Base-by-base conservation (phyloP, 1,284 basidiomycete species). In the Amylostereum chailletii region DNA sequence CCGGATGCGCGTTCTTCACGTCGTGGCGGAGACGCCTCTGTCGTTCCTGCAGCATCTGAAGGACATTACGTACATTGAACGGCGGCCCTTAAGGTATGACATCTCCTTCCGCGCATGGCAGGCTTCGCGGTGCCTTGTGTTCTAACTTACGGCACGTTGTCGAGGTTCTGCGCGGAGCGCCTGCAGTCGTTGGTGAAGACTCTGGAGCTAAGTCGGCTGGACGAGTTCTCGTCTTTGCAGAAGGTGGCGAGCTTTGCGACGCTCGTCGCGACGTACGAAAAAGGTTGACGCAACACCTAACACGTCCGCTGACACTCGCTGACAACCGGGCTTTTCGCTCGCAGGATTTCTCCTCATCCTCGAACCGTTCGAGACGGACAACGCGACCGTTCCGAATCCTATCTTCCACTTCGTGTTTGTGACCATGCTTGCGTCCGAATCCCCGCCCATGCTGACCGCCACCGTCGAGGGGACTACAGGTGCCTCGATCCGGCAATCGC, bases 11-110 rank as follows among this genome's bases (percentile, higher is more conserved):
- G 96, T 99, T 9, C 73, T 99, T 29, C 96, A 99, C 63, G 96
- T 99, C 54, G 96, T 99, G 6, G 96, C 96, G n/a, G 96, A 99
- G 67, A 99, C 96, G 3, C 96, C 96, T 0, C 73, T 91, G n/a
- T 98, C 94, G 2, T 99, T 99, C 67, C 70, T 99, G 40, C 96
- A 98, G 61, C 96, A 99, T 69, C 74, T 99, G 45, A 99, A 97
- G 68, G 96, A 99, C 62, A 97, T 99, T 58, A 99, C 96, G 8
- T 99, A 93, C 64, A 99, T 99, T 58, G 96, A 99, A 65, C 79
- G 91, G 55, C 78, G 95, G 57, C 96, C 96, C n/a, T 70, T 99
- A 51, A 80, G 89, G 92, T 88, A 61, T 53, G 74, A 26, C 27
- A 19, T 43, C 38, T 29, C 27, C 29, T 27, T 43, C 4, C 45